These are phyloP conservation scores for Helenozyma rhizophorensis DNA, from an alignment of 805 yeast genomes.

Conservation along the genomic window DNA sequence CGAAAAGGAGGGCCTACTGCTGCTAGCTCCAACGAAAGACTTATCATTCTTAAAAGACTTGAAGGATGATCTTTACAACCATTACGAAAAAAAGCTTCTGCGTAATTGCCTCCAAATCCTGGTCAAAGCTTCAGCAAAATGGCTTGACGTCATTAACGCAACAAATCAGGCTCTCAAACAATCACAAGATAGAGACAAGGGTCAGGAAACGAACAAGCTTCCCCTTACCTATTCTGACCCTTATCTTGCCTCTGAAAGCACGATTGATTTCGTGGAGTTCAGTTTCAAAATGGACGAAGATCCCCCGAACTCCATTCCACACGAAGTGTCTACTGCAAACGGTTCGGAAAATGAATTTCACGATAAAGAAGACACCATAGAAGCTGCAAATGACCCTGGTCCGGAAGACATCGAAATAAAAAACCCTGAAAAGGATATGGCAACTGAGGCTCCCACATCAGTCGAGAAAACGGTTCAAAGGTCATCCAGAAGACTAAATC, in stretches of 20 bases:
- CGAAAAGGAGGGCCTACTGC: not conserved
- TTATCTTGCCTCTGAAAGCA: constrained; percentile 45
- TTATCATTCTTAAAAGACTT: constrained; percentile 30
- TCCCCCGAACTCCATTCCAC: too few relatives aligned
- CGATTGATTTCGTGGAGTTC: constrained; percentile 44
- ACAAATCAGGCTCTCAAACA: constrained; percentile 31
- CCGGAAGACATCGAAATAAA: not conserved
- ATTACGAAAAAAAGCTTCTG: constrained; percentile 12
- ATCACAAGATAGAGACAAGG: constrained; percentile 28
- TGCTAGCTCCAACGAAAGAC: too few relatives aligned
- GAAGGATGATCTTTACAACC: constrained; percentile 25
- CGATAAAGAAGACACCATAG: not conserved
- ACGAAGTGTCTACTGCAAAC: too few relatives aligned
- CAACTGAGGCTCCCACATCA: not conserved
- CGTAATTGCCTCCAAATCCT: constrained; percentile 6
- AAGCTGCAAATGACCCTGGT: not conserved
- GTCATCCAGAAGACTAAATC: constrained; percentile 27
- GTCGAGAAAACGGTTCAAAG: constrained; percentile 2
- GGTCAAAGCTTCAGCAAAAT: constrained; percentile 7
- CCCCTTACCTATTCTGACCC: constrained; percentile 47
- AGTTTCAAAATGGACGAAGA: constrained; percentile 12
- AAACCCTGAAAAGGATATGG: not conserved
- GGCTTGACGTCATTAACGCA: constrained; percentile 28
- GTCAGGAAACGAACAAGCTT: constrained; percentile 33
- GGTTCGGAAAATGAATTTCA: not conserved